Evolutionary conservation across 306 rosid species (phyloP).

Genomic region (Quillaja saponaria): DNA sequence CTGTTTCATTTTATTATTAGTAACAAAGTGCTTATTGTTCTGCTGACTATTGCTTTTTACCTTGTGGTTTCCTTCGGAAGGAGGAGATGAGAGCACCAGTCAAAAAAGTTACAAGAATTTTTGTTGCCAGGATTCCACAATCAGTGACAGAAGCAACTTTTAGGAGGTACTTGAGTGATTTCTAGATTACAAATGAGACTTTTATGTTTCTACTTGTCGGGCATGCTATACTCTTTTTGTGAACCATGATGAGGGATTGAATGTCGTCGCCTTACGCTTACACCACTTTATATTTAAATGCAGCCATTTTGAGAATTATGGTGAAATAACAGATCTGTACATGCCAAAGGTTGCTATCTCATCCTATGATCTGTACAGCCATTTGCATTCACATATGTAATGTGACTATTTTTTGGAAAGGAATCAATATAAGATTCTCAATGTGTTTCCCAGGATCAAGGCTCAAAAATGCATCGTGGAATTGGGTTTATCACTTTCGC

Average conservation of each 20-base stretch:
- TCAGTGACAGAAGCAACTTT: conserved; percentile 83
- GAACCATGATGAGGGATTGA: conserved; percentile 10
- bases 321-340: conserved; percentile 93
- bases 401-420: neutral
- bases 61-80: conserved; percentile 42
- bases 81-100: conserved; percentile 95
- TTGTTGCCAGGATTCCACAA: conserved; percentile 91
- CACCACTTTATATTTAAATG: conserved; percentile 16
- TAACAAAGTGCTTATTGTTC: conserved; percentile 5
- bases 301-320: conserved; percentile 98
- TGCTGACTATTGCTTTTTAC: conserved; percentile 26
- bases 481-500: conserved; percentile 95
- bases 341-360: conserved; percentile 88
- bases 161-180: conserved; percentile 57
- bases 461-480: conserved; percentile 89
- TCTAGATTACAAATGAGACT: conserved; percentile 5
- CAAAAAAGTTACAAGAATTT: conserved; percentile 86
- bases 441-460: conserved; percentile 68
- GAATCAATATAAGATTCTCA: neutral
- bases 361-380: neutral
- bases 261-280: conserved; percentile 8
- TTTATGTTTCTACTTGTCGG: neutral
- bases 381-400: neutral
- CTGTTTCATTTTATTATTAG: conserved; percentile 16
- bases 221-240: neutral